phyloP scores from a whole-genome alignment of 148 eudicot genomes.

The Rhododendron simsii region DNA sequence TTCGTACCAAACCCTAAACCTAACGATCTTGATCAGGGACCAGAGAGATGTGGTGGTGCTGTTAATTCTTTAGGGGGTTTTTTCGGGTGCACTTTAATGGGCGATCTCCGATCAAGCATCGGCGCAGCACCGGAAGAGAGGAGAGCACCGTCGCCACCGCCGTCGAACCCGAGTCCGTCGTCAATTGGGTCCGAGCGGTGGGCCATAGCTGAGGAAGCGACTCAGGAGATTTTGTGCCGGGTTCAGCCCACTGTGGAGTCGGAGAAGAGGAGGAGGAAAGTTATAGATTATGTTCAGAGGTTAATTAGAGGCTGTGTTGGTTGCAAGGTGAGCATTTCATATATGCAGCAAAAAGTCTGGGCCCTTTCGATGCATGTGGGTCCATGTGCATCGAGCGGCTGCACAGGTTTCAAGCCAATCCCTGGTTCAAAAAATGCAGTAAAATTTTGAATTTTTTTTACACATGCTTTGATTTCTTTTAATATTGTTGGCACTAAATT shows the following conservation, averaged over 20 bases:
- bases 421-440: too few relatives aligned
- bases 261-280: slow-evolving; percentile 45
- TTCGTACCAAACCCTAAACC: neutral
- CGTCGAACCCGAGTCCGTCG: slow-evolving; percentile 11
- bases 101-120: slow-evolving; percentile 40
- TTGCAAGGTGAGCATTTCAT: slow-evolving; percentile 34
- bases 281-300: slow-evolving; percentile 53
- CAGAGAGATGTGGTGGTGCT: neutral
- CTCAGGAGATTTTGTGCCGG: slow-evolving; percentile 35
- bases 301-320: slow-evolving; percentile 32
- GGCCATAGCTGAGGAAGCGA: slow-evolving; percentile 37
- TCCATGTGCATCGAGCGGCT: too few relatives aligned
- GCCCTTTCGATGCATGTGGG: neutral
- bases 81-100: slow-evolving; percentile 21
- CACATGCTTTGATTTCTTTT: too few relatives aligned
- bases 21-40: neutral
- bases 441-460: too few relatives aligned
- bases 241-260: slow-evolving; percentile 54
- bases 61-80: neutral
- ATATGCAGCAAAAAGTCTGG: neutral
- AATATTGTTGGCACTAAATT: too few relatives aligned
- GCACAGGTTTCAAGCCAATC: too few relatives aligned
- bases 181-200: slow-evolving; percentile 27
- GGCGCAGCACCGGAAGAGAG: slow-evolving; percentile 32
- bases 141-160: slow-evolving; percentile 19